Evolutionary conservation across 495 filamentous ascomycete genomes (phyloP).

Genomic region (Choiromyces venosus): DNA sequence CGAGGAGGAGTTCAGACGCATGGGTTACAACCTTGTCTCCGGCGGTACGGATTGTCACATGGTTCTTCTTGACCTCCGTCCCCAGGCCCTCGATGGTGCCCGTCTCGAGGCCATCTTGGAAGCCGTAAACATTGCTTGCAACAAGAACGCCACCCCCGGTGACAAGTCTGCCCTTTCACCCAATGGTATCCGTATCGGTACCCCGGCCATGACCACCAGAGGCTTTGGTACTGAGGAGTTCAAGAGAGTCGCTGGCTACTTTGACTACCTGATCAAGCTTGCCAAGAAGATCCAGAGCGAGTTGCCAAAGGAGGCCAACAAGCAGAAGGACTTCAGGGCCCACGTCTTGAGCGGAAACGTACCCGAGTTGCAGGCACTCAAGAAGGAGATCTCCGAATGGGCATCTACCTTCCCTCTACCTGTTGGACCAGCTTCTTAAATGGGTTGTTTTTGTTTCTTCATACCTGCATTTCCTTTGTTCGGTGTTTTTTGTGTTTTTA

Average conservation of each 20-base stretch:
- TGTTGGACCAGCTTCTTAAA: slow-evolving; percentile 48
- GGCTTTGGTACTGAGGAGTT: slow-evolving; percentile 93
- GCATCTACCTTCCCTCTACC: slow-evolving; percentile 88
- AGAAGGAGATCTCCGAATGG: slow-evolving; percentile 85
- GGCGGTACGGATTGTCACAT: slow-evolving; percentile 98
- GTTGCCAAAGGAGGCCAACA: slow-evolving; percentile 94
- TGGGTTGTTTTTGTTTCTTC: slow-evolving; percentile 22
- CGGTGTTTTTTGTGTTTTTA: slow-evolving; percentile 3
- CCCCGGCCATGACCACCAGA: slow-evolving; percentile 92
- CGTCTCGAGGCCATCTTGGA: slow-evolving; percentile 95
- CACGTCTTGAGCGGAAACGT: slow-evolving; percentile 75
- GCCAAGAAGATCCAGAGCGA: slow-evolving; percentile 75
- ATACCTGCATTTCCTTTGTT: slow-evolving; percentile 1
- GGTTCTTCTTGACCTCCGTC: slow-evolving; percentile 86
- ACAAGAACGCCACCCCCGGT: slow-evolving; percentile 98
- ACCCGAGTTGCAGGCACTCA: slow-evolving; percentile 69
- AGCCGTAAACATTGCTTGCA: slow-evolving; percentile 96
- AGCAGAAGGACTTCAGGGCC: slow-evolving; percentile 98
- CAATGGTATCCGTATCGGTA: slow-evolving; percentile 89
- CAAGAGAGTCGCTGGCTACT: slow-evolving; percentile 81
- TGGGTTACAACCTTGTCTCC: slow-evolving; percentile 88
- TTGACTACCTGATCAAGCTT: slow-evolving; percentile 73
- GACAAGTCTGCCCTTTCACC: slow-evolving; percentile 97
- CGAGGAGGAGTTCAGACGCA: slow-evolving; percentile 69
- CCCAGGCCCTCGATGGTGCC: slow-evolving; percentile 77